phyloP scores from a whole-genome alignment of 192 early-diverging fungal genomes.

The Backusella tuberculispora region DNA sequence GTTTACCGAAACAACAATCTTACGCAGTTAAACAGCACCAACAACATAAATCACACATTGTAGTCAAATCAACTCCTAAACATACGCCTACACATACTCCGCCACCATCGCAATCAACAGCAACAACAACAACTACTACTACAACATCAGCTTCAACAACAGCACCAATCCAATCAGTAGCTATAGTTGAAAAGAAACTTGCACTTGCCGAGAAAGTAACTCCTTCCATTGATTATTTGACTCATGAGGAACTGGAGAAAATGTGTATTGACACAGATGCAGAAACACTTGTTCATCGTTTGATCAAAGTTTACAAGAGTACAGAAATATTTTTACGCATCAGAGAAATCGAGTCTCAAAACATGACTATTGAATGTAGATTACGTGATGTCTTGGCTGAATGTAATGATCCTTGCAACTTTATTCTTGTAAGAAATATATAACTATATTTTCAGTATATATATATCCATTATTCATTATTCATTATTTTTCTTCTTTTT shows the following conservation, averaged over 20 bases:
- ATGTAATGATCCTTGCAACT: slow-evolving; percentile 25
- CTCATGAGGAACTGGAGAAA: slow-evolving; percentile 13
- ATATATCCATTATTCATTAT: background rate
- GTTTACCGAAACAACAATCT: background rate
- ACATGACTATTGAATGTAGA: slow-evolving; percentile 17
- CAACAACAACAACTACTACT: background rate
- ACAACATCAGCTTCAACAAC: background rate
- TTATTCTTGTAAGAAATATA: slow-evolving; percentile 28
- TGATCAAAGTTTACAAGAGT: slow-evolving; percentile 26
- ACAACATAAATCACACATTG: background rate
- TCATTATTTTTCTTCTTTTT: background rate
- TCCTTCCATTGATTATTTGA: slow-evolving; percentile 3
- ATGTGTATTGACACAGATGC: slow-evolving; percentile 22
- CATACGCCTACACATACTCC: background rate
- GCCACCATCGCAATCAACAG: background rate
- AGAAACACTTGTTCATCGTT: background rate
- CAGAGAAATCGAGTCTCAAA: slow-evolving; percentile 22
- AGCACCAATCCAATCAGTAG: background rate
- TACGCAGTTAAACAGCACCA: background rate
- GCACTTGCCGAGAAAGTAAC: background rate
- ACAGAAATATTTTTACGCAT: slow-evolving; percentile 25
- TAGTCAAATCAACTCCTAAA: background rate
- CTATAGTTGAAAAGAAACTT: background rate
- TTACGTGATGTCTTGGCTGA: slow-evolving; percentile 15
- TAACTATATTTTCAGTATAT: background rate